Percentiles rank a stretch among this genome's conserved stretches.
Conservation (phyloP, 306 rosid genomes). For the Gastrolobium villosum region DNA sequence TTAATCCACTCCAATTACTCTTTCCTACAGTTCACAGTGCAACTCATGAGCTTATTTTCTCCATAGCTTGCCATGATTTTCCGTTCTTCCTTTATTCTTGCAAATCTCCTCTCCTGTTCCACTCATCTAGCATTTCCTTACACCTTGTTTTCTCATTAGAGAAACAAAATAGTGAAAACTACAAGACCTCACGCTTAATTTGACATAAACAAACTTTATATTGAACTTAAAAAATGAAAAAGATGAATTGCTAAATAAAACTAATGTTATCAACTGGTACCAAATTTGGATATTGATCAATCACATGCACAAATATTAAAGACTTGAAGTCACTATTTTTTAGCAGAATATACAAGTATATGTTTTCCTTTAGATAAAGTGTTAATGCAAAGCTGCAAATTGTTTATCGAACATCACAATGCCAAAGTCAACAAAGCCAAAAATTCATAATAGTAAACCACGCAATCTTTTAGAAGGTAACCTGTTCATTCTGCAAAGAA, state of each 20-base stretch:
- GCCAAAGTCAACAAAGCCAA: conserved; percentile 35
- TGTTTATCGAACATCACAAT: conserved; percentile 5
- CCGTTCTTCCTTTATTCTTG: neutral
- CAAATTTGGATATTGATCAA: conserved; percentile 12
- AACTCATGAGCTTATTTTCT: neutral
- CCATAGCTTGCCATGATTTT: neutral
- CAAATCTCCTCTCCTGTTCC: neutral
- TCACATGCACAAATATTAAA: conserved; percentile 10
- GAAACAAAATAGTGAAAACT: neutral
- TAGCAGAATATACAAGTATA: neutral
- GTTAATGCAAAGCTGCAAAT: neutral
- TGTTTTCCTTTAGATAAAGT: conserved; percentile 10
- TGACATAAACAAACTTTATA: neutral
- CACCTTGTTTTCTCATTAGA: neutral
- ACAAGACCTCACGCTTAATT: neutral
- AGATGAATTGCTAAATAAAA: neutral
- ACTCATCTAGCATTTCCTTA: neutral
- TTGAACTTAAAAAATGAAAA: conserved; percentile 2
- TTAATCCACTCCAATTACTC: neutral
- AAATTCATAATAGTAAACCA: conserved; percentile 28
- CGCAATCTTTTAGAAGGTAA: conserved; percentile 48
- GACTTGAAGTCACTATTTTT: neutral
- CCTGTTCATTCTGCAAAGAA: conserved; percentile 97
- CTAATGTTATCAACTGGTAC: neutral
- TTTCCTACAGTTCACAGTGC: neutral